These are phyloP conservation scores for Quercus lobata DNA, from an alignment of 331 rosid genomes.

Conservation along the genomic window DNA sequence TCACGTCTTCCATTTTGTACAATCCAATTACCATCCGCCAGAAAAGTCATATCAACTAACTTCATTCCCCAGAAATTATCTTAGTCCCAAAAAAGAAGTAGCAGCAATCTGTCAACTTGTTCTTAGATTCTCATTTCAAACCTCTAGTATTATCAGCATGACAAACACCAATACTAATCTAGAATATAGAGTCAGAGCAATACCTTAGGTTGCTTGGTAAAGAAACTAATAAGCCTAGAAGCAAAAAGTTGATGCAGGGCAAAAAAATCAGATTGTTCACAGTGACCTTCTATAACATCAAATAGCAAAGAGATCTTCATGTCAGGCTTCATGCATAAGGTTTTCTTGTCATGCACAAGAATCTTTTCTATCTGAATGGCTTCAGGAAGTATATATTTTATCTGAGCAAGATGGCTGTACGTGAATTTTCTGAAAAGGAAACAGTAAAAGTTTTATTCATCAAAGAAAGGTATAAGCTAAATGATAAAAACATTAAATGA, in stretches of 20 bases:
- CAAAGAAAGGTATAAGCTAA: neutral
- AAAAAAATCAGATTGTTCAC: conserved; percentile 28
- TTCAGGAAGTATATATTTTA: conserved; percentile 61
- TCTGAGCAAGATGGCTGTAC: conserved; percentile 58
- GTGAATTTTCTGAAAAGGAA: conserved; percentile 48
- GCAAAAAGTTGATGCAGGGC: conserved; percentile 48
- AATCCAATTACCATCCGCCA: neutral
- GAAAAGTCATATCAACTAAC: conserved; percentile 7
- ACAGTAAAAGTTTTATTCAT: conserved; percentile 5
- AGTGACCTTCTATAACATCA: conserved; percentile 43
- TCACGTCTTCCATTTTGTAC: conserved; percentile 1
- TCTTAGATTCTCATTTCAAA: neutral
- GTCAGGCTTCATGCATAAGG: conserved; percentile 55
- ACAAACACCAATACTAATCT: neutral
- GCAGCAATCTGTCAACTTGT: neutral
- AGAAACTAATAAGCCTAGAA: conserved; percentile 45
- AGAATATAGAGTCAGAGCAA: neutral
- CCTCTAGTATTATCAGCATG: neutral
- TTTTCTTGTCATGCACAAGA: conserved; percentile 45
- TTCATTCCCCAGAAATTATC: neutral
- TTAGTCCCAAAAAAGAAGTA: conserved; percentile 17
- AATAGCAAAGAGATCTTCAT: conserved; percentile 46
- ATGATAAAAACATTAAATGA: neutral
- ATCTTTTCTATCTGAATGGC: conserved; percentile 45
- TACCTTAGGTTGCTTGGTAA: conserved; percentile 56